Base-by-base conservation (phyloP, 768 basidiomycete genomes). In the Trametes cinnabarina region DNA sequence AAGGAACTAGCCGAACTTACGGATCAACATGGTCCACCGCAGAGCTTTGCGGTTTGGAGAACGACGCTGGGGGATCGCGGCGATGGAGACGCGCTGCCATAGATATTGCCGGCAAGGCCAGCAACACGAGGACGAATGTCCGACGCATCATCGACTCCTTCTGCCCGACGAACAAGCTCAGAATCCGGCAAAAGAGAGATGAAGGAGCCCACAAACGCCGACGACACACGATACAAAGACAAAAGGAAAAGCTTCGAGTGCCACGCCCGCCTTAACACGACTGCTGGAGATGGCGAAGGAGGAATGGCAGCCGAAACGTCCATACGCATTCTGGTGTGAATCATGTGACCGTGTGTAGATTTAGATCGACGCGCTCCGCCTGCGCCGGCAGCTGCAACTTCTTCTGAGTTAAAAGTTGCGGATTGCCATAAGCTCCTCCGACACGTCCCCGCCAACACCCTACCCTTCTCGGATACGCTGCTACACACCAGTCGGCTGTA, bases 11-110 rank as follows among this genome's bases (percentile, higher is more conserved):
- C n/a, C n/a, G n/a, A n/a, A 63, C 78, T 62, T 55, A 80, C 79
- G 79, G 75, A 54, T 80, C 75, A n/a, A 80, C 76, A 52, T 73
- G 68, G 62, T 79, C 78, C 8, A 80, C 76, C 15, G 74, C 73
- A 39, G 70, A 65, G 48, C 78, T 80, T 3, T 61, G 46, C 4
- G 67, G 69, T 25, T 66, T 37, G 4, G 48, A 55, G 46, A 68
- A 70, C 3, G 61, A 55, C 3, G 57, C 23, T 10, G 65, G 63
- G 22, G 50, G 50, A 40, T 57, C 51, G 26, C 55, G 60, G 5
- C 46, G 37, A 42, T 61, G 60, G 3, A 61, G 47, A 19, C 37
- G 37, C 37, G 37, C 15, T 3, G 50, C 51, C 6, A 23, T 20
- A 17, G 55, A 46, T 23, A 43, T 25, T 39, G 41, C 26, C 1